Conservation (phyloP, 2,329 filamentous ascomycete species). For the Teratosphaeriaceae sp. region DNA sequence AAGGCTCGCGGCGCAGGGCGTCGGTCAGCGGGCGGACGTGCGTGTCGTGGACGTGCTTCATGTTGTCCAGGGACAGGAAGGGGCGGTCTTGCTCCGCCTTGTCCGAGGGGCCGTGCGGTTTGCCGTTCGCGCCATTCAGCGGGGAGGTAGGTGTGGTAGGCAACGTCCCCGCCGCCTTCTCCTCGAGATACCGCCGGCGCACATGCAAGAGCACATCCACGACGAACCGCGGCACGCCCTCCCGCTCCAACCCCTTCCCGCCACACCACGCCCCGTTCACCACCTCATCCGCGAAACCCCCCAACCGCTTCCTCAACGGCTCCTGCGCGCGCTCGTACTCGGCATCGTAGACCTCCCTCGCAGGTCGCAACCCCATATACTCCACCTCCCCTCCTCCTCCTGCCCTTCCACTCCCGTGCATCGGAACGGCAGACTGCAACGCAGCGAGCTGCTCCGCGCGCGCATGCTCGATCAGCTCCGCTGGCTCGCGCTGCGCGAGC, state of each 20-base stretch:
- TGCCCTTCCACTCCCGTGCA: no score
- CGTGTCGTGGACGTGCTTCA: constrained; percentile 78
- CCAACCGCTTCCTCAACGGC: constrained; percentile 59
- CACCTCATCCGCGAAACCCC: constrained; percentile 61
- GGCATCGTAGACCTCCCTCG: constrained; percentile 56
- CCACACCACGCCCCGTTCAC: constrained; percentile 60
- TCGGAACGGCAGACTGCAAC: constrained; percentile 40
- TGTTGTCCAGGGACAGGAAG: constrained; percentile 66
- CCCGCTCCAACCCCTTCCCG: constrained; percentile 56
- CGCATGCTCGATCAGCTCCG: constrained; percentile 51
- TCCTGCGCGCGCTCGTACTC: constrained; percentile 67
- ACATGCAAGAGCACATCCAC: constrained; percentile 57
- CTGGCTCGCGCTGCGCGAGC: constrained; percentile 57
- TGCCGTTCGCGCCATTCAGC: constrained; percentile 7
- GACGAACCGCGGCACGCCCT: constrained; percentile 62
- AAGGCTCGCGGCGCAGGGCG: constrained; percentile 61
- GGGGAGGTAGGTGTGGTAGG: constrained; percentile 5
- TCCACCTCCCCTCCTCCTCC: no score
- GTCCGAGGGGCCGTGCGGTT: no score
- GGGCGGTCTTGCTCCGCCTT: constrained; percentile 17
- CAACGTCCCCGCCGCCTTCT: constrained; percentile 19
- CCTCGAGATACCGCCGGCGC: constrained; percentile 49
- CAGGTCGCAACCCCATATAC: no score
- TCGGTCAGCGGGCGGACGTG: constrained; percentile 68
- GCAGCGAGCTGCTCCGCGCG: constrained; percentile 39